Evolutionary conservation across 768 basidiomycete genomes (phyloP).

Genomic region (Tylopilus sp.): DNA sequence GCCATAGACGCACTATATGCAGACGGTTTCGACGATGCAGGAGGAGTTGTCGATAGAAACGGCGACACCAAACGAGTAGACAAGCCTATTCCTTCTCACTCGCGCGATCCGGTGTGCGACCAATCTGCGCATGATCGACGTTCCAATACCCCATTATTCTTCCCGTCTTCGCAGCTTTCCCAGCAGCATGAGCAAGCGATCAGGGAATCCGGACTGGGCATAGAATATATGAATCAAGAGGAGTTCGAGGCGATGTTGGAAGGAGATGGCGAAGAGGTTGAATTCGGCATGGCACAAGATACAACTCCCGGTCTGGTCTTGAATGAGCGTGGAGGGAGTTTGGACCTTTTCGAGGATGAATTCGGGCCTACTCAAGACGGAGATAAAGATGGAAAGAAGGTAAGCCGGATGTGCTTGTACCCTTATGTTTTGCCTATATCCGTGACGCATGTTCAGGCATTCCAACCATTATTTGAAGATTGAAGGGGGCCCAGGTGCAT

Average conservation of each 20-base stretch:
- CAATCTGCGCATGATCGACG: conserved; percentile 7
- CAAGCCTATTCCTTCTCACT: conserved; percentile 1
- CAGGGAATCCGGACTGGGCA: conserved; percentile 58
- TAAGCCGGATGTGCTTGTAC: conserved; percentile 4
- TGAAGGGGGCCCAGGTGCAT: conserved; percentile 8
- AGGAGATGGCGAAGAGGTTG: conserved; percentile 34
- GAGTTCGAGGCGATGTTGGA: conserved; percentile 50
- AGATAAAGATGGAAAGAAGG: conserved; percentile 24
- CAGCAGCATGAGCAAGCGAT: conserved; percentile 50
- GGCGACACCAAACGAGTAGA: conserved; percentile 3
- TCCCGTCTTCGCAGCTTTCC: conserved; percentile 60
- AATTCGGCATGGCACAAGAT: conserved; percentile 16
- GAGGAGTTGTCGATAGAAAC: conserved; percentile 1
- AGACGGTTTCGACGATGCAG: neutral
- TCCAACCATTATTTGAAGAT: conserved; percentile 34
- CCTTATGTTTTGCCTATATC: neutral
- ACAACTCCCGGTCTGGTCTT: neutral
- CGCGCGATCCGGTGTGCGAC: conserved; percentile 5
- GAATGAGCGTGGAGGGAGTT: conserved; percentile 15
- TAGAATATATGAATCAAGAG: conserved; percentile 61
- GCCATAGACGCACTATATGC: conserved; percentile 7
- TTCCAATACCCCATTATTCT: conserved; percentile 34
- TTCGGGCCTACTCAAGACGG: conserved; percentile 32
- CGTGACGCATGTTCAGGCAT: conserved; percentile 16
- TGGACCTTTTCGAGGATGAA: conserved; percentile 33